Evolutionary conservation across 2,329 filamentous ascomycete genomes (phyloP), one percentile per base, ranked within the genome.

Genomic region (Talaromyces sp.): DNA sequence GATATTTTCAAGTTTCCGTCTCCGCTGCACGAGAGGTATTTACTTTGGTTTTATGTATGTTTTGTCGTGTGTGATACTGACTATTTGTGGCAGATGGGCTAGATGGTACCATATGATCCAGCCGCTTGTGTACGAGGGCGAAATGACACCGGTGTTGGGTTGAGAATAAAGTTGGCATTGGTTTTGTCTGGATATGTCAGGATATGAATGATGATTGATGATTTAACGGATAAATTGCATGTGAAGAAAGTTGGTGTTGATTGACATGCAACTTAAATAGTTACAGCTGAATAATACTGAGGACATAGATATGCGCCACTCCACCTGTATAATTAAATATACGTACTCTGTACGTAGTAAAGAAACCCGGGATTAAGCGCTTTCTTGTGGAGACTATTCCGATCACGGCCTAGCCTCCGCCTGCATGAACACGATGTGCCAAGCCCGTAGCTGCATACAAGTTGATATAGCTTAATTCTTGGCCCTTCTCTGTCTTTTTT

Each of bases 31-130:
- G 54, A 51, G 19, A 54, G 41, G 59, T 61, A 57, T 21, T 19
- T 17, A 9, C 10, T 14, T 10, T 26, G 4, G 7, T 29, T 29
- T 29, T 29, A 19, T 46, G 12, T 10, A 1, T 29, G 31, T 26
- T 31, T 9, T 17, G 12, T 9, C 8, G 41, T 21, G 12, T 11
- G 32, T 3, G 12, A 6, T 26, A n/a, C 35, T 38, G 6, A 43
- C 9, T 56, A 56, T 17, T 7, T n/a, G 19, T 50, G 3, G 19
- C 24, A 61, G 59, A 54, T 61, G 59, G 55, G 59, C 59, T 0
- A 38, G 48, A 26, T 58, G 55, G 59, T 51, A 57, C 48, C 59
- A 61, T 14, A 27, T 54, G 10, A 61, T 61, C 3, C 54, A 50
- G 26, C 35, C 54, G 2, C 35, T 21, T n/a, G 48, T 60, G 19